Conservation (phyloP, 441 rosid genomes). For the Theobroma grandiflorum region DNA sequence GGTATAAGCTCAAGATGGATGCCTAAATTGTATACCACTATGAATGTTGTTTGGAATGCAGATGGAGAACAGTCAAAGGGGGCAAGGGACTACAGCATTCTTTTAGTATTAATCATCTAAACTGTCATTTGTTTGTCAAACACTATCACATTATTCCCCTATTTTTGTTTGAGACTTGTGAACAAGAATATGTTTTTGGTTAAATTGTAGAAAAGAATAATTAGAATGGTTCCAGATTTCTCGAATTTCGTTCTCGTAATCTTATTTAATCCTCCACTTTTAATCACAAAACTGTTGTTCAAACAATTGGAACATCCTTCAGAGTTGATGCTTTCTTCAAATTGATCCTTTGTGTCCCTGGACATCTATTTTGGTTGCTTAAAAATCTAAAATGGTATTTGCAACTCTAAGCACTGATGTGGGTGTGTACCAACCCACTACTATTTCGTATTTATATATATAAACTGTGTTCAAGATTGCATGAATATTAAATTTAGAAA, state of each 20-base stretch:
- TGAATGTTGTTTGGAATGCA: not conserved
- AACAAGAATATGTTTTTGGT: not conserved
- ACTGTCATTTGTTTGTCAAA: not conserved
- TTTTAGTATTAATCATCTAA: not conserved
- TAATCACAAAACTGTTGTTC: not conserved
- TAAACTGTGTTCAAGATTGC: not conserved
- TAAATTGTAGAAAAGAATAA: not conserved
- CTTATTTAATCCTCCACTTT: not conserved
- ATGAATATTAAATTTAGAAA: not conserved
- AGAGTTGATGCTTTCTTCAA: not conserved
- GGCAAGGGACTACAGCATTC: not conserved
- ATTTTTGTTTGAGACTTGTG: not conserved
- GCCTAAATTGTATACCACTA: not conserved
- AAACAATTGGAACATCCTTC: not conserved
- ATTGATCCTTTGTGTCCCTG: not conserved
- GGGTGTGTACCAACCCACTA: not conserved
- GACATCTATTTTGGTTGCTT: conserved; percentile 2
- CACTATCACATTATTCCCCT: not conserved
- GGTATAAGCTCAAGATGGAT: not conserved
- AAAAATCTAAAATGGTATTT: not conserved
- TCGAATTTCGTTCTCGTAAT: not conserved
- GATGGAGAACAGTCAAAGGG: not conserved
- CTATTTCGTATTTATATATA: not conserved
- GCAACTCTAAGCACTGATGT: not conserved
- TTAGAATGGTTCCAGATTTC: not conserved